These are phyloP conservation scores for Tilletia horrida DNA, from an alignment of 1,284 basidiomycete genomes.

Conservation along the genomic window DNA sequence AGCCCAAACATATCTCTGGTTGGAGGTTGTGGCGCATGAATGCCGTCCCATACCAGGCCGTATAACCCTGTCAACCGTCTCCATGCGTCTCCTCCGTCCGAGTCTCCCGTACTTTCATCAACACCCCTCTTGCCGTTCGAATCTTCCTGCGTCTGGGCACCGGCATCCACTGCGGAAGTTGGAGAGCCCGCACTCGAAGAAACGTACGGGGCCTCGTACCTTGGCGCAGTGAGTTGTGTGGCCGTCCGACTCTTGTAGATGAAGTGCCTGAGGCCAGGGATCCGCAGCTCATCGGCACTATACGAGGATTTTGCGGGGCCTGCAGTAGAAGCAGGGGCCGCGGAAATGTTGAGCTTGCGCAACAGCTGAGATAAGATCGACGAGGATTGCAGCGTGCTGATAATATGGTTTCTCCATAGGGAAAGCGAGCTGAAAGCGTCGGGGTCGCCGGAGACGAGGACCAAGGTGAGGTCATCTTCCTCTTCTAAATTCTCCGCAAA, in stretches of 20 bases:
- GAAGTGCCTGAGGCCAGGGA: slow-evolving; percentile 87
- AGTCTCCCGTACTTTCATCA: background rate
- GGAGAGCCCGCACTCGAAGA: background rate
- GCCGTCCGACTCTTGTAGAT: slow-evolving; percentile 78
- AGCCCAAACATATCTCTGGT: slow-evolving; percentile 5
- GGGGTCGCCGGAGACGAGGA: slow-evolving; percentile 47
- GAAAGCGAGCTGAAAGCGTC: slow-evolving; percentile 35
- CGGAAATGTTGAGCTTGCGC: background rate
- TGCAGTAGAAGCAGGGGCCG: background rate
- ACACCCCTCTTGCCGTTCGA: background rate
- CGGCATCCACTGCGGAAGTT: too few species aligned
- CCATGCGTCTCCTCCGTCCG: slow-evolving; percentile 1
- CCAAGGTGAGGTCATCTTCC: slow-evolving; percentile 31
- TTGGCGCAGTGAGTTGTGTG: slow-evolving; percentile 73
- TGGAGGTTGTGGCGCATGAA: slow-evolving; percentile 57
- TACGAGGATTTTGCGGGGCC: slow-evolving; percentile 20
- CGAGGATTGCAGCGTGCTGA: slow-evolving; percentile 19
- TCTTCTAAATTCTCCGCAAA: background rate
- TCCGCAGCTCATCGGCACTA: slow-evolving; percentile 64
- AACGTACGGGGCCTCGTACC: slow-evolving; percentile 8
- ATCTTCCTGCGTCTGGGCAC: too few species aligned
- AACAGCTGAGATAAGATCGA: slow-evolving; percentile 28
- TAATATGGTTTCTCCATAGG: slow-evolving; percentile 25
- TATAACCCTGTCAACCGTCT: slow-evolving; percentile 7
- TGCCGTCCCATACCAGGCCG: slow-evolving; percentile 46